phyloP scores from a whole-genome alignment of 2,329 filamentous ascomycete genomes.

The Phialemonium atrogriseum region DNA sequence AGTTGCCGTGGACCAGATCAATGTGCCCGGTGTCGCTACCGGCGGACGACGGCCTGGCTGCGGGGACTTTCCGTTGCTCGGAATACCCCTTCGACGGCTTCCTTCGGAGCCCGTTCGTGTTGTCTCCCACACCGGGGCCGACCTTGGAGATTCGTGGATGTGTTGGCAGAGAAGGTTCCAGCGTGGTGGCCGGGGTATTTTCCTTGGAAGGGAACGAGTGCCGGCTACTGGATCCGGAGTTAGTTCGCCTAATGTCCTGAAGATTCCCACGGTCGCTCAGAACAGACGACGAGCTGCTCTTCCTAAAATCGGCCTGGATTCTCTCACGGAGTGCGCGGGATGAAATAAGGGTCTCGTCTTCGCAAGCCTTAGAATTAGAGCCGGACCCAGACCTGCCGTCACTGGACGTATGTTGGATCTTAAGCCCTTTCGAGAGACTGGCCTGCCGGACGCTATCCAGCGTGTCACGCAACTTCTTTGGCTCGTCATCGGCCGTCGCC shows the following conservation, averaged over 20 bases:
- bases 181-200: too few species aligned
- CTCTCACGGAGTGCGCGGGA: constrained; percentile 15
- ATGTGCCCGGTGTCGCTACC: constrained; percentile 25
- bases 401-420: too few species aligned
- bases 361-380: constrained; percentile 8
- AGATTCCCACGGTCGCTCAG: constrained; percentile 16
- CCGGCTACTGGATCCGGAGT: neutral
- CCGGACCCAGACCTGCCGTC: neutral
- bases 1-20: constrained; percentile 37
- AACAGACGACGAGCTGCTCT: constrained; percentile 7
- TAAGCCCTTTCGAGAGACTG: constrained; percentile 3
- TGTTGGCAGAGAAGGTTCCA: constrained; percentile 1
- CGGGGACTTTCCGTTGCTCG: constrained; percentile 5
- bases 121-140: too few species aligned
- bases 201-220: neutral
- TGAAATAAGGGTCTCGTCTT: constrained; percentile 9
- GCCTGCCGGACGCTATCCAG: constrained; percentile 8
- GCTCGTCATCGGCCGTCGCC: constrained; percentile 8
- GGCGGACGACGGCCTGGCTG: constrained; percentile 16
- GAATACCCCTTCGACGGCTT: neutral
- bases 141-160: neutral
- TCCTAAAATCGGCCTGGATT: constrained; percentile 14
- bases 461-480: constrained; percentile 8
- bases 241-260: constrained; percentile 11
- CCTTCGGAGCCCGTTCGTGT: constrained; percentile 12